Base-by-base conservation (phyloP, 768 basidiomycete genomes). In the Lentinula lateritia region DNA sequence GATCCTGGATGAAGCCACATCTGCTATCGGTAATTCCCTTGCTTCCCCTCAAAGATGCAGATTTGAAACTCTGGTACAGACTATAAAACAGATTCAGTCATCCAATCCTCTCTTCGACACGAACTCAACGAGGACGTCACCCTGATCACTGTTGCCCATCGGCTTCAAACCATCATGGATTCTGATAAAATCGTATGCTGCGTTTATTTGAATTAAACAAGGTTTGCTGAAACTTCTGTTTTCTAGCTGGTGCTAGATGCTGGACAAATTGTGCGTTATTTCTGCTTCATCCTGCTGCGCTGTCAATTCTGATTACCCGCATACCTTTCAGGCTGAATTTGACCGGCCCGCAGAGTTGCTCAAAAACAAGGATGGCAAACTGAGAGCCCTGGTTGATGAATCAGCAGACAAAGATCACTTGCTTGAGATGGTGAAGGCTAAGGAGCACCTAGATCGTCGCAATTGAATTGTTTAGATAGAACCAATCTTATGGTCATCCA, bases 1-100 rank as follows among this genome's bases (percentile, higher is more conserved):
- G 58, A 78, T 86, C 41, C 74, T 86, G 36, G 85, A 84, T 56
- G 84, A 86, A 62, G 70, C 68, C 3, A 71, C 70, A 7, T 67
- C 70, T 10, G 67, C 69, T 20, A 68, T 70, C 8, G 67, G 65
- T 63, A 53, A 46, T 20, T 34, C 0, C n/a, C 15, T 20, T 20
- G 58, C 34, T 23, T 48, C 23, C 28, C 36, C 16, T 43, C 42
- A 16, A 15, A 38, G 23, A 50, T 13, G 34, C 39, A 16, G 46
- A 42, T 34, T 15, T 18, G 18, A 46, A 12, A 41, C 18, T 34
- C 15, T n/a, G 13, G 16, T 42, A 0, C 32, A 66, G 69, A 70
- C 56, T 70, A 68, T 61, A 68, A 70, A 46, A 82, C 80, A 1
- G 80, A 83, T 67, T 56, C 71, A 0, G 63, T 76, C 35, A 81